Evolutionary conservation across 768 basidiomycete species (phyloP), one percentile per base, ranked within the genome.

Genomic region (Tulasnella sp.): DNA sequence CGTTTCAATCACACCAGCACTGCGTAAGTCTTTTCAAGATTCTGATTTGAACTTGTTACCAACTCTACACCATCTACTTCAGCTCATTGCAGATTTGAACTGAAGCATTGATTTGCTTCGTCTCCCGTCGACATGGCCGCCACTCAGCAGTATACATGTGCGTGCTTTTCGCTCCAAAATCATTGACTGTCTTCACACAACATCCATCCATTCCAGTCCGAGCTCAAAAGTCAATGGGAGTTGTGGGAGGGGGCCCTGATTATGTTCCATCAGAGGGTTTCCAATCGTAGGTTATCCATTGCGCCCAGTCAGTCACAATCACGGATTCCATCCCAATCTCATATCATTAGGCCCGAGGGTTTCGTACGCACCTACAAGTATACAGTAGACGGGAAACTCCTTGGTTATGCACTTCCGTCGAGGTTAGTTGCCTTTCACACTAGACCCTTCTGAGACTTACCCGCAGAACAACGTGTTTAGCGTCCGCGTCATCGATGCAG

Each of bases 211-310:
- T 59, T 44, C 28, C 29, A 46, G 90, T 79, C 72, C 88, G 93
- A 65, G 87, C 92, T 37, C 92, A 95, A 76, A 98, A 95, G 77
- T 74, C 77, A 54, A 71, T 93, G 48, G 88, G 87, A 58, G 77
- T 96, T 60, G 77, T 91, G 62, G 74, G 79, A 55, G 88, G 85
- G 44, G 73, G 81, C 8, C 89, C 93, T 42, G 72, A 76, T 60
- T 96, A 90, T 64, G 61, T 68, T 19, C 66, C 78, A 15, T 66
- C 86, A 20, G 67, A 77, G 55, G 76, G 74, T 37, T 86, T 19
- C 24, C n/a, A 7, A 6, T 32, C 29, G 4, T 27, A 37, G 10
- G 25, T 49, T 19, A 7, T 37, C 10, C 4, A 20, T 48, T 45
- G 19, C 24, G 37, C 10, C 45, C 8, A 15, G 15, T 16, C 34